Evolutionary conservation across 495 filamentous ascomycete genomes (phyloP).

Genomic region (Neurospora sp.): DNA sequence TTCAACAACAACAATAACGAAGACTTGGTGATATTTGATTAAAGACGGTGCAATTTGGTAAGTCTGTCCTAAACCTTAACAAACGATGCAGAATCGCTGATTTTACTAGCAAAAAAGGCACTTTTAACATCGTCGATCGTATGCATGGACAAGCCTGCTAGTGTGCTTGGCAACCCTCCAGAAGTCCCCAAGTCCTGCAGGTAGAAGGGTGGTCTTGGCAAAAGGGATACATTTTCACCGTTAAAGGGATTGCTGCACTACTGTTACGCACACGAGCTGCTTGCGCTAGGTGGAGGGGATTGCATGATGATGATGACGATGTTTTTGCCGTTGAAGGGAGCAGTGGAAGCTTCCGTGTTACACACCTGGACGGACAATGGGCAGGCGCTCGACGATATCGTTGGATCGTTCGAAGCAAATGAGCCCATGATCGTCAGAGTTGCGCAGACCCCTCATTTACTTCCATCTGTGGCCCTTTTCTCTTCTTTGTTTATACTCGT

Average conservation of each 20-base stretch:
- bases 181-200: no score
- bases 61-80: no score
- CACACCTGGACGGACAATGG: background rate
- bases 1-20: no score
- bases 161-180: no score
- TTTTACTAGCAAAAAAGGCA: no score
- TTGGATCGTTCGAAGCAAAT: background rate
- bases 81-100: no score
- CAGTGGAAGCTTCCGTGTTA: background rate
- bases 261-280: background rate
- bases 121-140: no score
- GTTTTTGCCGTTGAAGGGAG: background rate
- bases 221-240: no score
- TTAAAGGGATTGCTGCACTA: background rate
- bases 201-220: no score
- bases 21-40: no score
- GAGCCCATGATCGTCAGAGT: conserved; percentile 24
- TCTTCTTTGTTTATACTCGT: background rate
- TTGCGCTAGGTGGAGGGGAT: background rate
- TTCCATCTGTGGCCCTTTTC: background rate
- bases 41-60: no score
- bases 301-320: background rate
- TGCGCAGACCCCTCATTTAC: conserved; percentile 11
- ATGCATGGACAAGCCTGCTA: no score
- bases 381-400: background rate